Percentiles rank a stretch among this genome's conserved stretches.
Conservation (phyloP, 768 basidiomycete species). For the Podaxis carcinomalis region DNA sequence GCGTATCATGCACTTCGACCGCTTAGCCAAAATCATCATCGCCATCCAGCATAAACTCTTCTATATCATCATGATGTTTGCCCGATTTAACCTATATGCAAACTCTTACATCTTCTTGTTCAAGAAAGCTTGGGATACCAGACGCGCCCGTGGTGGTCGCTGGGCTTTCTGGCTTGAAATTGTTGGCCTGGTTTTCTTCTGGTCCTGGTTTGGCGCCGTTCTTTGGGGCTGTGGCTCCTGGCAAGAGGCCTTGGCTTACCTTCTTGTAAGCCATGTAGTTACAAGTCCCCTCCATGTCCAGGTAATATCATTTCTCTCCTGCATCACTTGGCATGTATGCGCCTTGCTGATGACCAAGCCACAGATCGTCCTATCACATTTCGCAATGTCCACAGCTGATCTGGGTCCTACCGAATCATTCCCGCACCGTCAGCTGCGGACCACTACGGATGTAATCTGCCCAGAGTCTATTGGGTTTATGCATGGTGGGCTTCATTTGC, state of each 20-base stretch:
- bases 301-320: slow-evolving; percentile 39
- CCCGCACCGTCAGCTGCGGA: slow-evolving; percentile 89
- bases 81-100: slow-evolving; percentile 91
- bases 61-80: slow-evolving; percentile 86
- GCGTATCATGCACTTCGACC: slow-evolving; percentile 77
- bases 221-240: slow-evolving; percentile 70
- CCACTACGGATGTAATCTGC: slow-evolving; percentile 96
- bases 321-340: not conserved
- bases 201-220: slow-evolving; percentile 79
- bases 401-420: slow-evolving; percentile 90
- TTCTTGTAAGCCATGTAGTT: slow-evolving; percentile 80
- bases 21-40: slow-evolving; percentile 58
- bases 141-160: slow-evolving; percentile 59
- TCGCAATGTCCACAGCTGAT: slow-evolving; percentile 90
- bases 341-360: not conserved
- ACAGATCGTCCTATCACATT: slow-evolving; percentile 95
- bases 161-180: slow-evolving; percentile 84
- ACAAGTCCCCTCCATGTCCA: slow-evolving; percentile 94
- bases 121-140: slow-evolving; percentile 59
- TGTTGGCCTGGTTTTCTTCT: slow-evolving; percentile 74
- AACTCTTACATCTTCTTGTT: slow-evolving; percentile 78
- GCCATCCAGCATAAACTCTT: slow-evolving; percentile 88
- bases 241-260: slow-evolving; percentile 64
- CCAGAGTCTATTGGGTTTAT: slow-evolving; percentile 78
- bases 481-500: slow-evolving; percentile 96